Base-by-base conservation (phyloP, 805 yeast species). In the Spathaspora girioi region DNA sequence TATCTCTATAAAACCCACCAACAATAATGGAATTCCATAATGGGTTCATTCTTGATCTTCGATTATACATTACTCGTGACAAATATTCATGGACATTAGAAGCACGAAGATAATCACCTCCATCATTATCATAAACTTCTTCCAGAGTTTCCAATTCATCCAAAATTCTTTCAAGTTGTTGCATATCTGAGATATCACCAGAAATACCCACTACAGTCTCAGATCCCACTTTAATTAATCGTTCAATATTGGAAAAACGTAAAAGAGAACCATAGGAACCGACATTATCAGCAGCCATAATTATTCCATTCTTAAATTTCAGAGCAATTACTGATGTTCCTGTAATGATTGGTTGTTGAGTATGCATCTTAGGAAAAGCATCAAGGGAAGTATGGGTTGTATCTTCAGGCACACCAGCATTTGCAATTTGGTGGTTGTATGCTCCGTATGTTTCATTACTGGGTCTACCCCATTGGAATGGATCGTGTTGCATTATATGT, bases 381-480 rank as follows among this genome's bases (percentile, higher is more conserved):
- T 55, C 57, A 20, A 54, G 40, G 3, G 40, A 35, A 14, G 40
- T 15, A 35, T 35, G 40, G 18, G 40, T 35, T 14, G 40, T 35
- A 14, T 35, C n/a, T 5, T 65, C 65, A 52, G 64, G 57, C n/a
- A 47, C 46, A 12, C 43, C 46, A 0, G 91, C 91, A 56, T 83
- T 71, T 46, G 96, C 87, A 60, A 92, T 93, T 46, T 79, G 69
- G 50, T 77, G 77, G 67, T 87, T 88, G 73, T 92, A 94, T 7
- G 74, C 66, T 15, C 99, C 99, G 63, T 94, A 94, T 1, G 84
- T 78, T 43, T 80, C 82, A 65, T 87, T 84, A 40, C 86, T 77
- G 53, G 98, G 98, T 72, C 97, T 88, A 19, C 98, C 99, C 99
- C 99, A 93, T 60, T 79, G 78, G 61, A 78, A 84, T 56, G 97